Base-by-base conservation (phyloP, 345 rosid species). In the Lepidium africanum region DNA sequence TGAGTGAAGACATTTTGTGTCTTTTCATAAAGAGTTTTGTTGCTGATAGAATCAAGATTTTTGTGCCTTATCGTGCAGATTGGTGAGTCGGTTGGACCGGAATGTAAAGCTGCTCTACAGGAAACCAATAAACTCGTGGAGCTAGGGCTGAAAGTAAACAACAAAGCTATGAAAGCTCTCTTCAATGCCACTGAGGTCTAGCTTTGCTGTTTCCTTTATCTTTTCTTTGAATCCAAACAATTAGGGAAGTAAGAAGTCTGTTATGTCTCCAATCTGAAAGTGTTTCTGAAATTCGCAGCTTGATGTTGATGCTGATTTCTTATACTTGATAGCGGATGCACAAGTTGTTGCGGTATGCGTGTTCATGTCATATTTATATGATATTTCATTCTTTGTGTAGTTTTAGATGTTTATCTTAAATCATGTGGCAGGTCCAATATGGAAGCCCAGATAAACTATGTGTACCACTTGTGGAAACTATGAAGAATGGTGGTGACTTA, bases 241-340 rank as follows among this genome's bases (percentile, higher is more conserved):
- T 9, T 51, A n/a, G n/a, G 59, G 27, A 41, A 15, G 37, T 11
- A 9, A 47, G 0, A 40, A 8, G 8, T 38, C 39, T 14, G 21
- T 47, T 38, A 30, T 14, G 32, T 47, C 21, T 13, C 46, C 10
- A 30, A 2, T 63, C 52, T 71, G 39, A 37, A 8, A 19, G 23
- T 33, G 53, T 59, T 30, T 70, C 19, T 72, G 59, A 67, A 50
- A 47, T 66, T 45, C 73, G 74, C 91, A 90, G 98, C 97, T 93
- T 76, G 78, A 81, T 63, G 74, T 85, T 42, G 92, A 93, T 79
- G 87, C 89, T 61, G 98, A 93, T 83, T 93, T 93, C 81, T 73
- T 93, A 19, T 93, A 90, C 78, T 86, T 84, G 27, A 81, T 93
- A 73, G 97, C 98, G 0, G 98, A 93, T 78, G 98, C 96, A 15